These are phyloP conservation scores for Fraxinus sp. DNA, from an alignment of 305 asterid genomes.

Conservation along the genomic window DNA sequence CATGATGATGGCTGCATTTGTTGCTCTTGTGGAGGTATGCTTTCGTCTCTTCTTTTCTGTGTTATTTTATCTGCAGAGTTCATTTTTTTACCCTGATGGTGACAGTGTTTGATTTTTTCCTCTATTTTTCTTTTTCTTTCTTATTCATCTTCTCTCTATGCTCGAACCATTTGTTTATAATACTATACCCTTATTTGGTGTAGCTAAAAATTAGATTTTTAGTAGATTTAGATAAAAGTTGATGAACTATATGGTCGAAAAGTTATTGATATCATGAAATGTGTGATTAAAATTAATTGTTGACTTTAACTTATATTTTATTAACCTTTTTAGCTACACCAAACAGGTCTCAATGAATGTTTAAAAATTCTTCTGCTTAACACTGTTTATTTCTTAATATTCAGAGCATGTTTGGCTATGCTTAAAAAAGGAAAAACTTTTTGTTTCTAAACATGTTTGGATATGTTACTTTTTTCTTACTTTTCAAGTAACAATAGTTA, in stretches of 20 bases:
- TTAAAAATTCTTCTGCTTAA: not conserved
- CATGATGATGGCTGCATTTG: conserved; percentile 95
- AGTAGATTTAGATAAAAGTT: no score
- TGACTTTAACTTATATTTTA: no score
- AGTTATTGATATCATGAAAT: not conserved
- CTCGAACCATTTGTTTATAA: not conserved
- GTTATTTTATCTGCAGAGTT: not conserved
- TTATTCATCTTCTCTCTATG: not conserved
- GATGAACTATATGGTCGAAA: not conserved
- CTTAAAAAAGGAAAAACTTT: not conserved
- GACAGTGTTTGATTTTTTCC: not conserved
- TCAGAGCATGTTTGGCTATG: not conserved
- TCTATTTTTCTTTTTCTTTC: not conserved
- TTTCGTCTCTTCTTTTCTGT: not conserved
- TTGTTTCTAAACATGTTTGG: not conserved
- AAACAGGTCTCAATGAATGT: not conserved
- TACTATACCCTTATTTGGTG: not conserved
- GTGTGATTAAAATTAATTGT: not conserved
- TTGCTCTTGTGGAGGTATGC: conserved; percentile 81
- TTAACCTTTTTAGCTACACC: not conserved
- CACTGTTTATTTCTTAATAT: not conserved
- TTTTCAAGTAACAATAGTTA: not conserved
- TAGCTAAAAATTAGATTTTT: not conserved
- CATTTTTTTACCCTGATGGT: not conserved
- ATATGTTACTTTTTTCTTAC: not conserved